A percentile compares a stretch with the other conserved stretches of the same genome.
Conservation (phyloP, 2,329 filamentous ascomycete species). For the Curvularia verruculosa region DNA sequence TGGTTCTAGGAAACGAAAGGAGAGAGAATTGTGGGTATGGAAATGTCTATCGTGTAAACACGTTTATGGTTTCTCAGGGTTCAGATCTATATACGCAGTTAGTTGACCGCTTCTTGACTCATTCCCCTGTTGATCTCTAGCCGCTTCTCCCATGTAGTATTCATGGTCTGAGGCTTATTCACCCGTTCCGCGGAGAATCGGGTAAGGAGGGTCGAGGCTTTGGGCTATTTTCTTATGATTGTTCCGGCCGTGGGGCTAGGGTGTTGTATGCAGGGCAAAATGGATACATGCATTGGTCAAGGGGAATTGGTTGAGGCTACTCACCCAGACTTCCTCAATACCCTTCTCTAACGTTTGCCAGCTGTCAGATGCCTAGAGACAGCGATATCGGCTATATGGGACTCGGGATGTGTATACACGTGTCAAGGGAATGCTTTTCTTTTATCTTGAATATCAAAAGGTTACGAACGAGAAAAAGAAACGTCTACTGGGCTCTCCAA, state of each 20-base stretch:
- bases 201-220: background rate
- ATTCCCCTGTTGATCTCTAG: background rate
- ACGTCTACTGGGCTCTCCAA: background rate
- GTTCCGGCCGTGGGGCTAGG: background rate
- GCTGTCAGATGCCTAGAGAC: background rate
- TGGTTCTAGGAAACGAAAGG: background rate
- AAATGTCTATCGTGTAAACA: background rate
- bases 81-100: conserved; percentile 8
- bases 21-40: background rate
- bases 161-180: background rate
- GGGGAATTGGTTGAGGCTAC: background rate
- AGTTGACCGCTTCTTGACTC: conserved; percentile 13
- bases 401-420: background rate
- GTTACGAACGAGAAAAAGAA: background rate
- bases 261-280: background rate
- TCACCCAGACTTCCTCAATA: background rate
- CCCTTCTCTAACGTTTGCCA: background rate
- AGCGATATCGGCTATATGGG: background rate
- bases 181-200: background rate
- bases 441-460: background rate
- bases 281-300: background rate
- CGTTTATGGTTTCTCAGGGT: background rate
- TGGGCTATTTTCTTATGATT: background rate
- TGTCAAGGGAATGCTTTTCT: background rate
- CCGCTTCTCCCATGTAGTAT: background rate